These are phyloP conservation scores for Neonectria faginata DNA, from an alignment of 2,329 filamentous ascomycete species.

Conservation along the genomic window DNA sequence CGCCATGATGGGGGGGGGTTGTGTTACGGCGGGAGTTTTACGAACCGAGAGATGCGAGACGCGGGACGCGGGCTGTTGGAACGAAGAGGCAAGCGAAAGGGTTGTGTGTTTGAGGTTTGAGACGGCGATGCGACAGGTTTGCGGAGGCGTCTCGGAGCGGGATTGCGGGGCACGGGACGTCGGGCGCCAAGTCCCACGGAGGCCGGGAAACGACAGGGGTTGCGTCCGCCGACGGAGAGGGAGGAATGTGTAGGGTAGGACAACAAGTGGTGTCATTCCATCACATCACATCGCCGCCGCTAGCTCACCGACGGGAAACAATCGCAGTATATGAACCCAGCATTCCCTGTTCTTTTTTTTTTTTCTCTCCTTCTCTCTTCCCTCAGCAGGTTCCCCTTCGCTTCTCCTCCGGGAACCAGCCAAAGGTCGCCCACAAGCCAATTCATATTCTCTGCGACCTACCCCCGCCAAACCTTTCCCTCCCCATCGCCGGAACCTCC, in stretches of 20 bases:
- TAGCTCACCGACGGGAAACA: neutral
- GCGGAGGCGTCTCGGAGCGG: constrained; percentile 19
- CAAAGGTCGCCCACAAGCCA: too few species aligned
- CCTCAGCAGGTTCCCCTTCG: constrained; percentile 29
- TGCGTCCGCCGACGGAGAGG: neutral
- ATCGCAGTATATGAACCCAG: constrained; percentile 23
- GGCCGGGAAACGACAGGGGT: neutral
- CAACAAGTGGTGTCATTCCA: neutral
- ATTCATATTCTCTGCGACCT: constrained; percentile 16
- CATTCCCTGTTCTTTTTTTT: neutral
- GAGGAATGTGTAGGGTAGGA: neutral
- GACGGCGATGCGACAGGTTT: constrained; percentile 7
- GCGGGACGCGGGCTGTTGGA: neutral
- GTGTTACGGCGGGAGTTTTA: neutral
- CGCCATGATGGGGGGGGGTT: neutral
- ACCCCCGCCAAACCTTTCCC: constrained; percentile 12
- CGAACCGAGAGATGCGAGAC: neutral
- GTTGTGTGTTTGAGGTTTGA: constrained; percentile 4
- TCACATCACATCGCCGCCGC: neutral
- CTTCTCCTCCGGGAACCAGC: constrained; percentile 20
- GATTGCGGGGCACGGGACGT: constrained; percentile 10
- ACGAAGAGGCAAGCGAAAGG: constrained; percentile 8
- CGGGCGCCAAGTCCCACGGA: constrained; percentile 3
- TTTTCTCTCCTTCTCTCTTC: neutral
- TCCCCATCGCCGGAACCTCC: constrained; percentile 23